phyloP scores from a whole-genome alignment of 441 rosid species.

The Populus hybrid region DNA sequence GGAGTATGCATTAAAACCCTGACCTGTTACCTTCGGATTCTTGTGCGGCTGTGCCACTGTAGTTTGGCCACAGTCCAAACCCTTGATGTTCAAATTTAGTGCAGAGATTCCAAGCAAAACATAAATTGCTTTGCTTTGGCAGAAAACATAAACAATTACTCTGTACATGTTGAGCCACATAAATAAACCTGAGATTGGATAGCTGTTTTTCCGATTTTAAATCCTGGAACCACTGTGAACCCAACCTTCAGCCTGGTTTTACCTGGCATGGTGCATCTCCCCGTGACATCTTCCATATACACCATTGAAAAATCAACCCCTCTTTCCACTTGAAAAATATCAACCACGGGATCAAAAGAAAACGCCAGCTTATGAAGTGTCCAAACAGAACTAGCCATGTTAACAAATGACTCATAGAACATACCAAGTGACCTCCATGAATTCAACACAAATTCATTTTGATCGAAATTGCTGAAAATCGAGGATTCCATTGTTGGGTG shows the following conservation, averaged over 20 bases:
- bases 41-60: conserved; percentile 5
- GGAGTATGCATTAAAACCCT: conserved; percentile 10
- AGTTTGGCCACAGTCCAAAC: conserved; percentile 9
- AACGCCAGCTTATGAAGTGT: conserved; percentile 80
- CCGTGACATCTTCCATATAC: conserved; percentile 69
- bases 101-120: conserved; percentile 16
- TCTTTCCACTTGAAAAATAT: conserved; percentile 57
- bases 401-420: conserved; percentile 56
- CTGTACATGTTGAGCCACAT: conserved; percentile 39
- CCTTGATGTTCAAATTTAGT: conserved; percentile 6
- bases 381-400: conserved; percentile 86
- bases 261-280: conserved; percentile 34
- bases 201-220: conserved; percentile 61
- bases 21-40: conserved; percentile 24
- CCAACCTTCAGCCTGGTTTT: conserved; percentile 54
- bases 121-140: conserved; percentile 7
- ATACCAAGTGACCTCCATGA: conserved; percentile 57
- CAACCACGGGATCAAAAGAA: conserved; percentile 62
- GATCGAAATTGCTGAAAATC: conserved; percentile 55
- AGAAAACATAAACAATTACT: conserved; percentile 22
- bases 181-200: conserved; percentile 74
- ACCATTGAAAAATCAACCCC: conserved; percentile 75
- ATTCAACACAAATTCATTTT: conserved; percentile 46
- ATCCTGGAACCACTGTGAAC: conserved; percentile 78
- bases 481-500: conserved; percentile 81